Evolutionary conservation across 108 stramenopile species (phyloP), one percentile per base, ranked within the genome.

Genomic region (Cyclotella distinguenda): DNA sequence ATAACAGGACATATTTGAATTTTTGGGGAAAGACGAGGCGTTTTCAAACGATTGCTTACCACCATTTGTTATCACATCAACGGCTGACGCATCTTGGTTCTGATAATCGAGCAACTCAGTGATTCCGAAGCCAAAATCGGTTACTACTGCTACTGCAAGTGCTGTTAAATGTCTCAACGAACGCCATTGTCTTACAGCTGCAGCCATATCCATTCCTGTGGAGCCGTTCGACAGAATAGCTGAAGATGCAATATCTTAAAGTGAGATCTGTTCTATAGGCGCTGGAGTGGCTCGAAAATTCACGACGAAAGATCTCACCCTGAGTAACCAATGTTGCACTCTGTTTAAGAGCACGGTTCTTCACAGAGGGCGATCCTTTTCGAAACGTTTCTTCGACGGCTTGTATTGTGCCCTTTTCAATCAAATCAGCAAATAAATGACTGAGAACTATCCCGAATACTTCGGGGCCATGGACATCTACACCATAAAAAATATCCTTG

Each of bases 241-340:
- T 52, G 13, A n/a, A n/a, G n/a, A n/a, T n/a, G n/a, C n/a, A n/a
- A n/a, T n/a, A n/a, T n/a, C n/a, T n/a, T n/a, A n/a, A n/a, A n/a
- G n/a, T n/a, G n/a, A n/a, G n/a, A n/a, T n/a, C n/a, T n/a, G n/a
- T n/a, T n/a, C n/a, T n/a, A n/a, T n/a, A n/a, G n/a, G n/a, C n/a
- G n/a, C n/a, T n/a, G n/a, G n/a, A n/a, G n/a, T n/a, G n/a, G n/a
- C n/a, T n/a, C n/a, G n/a, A n/a, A n/a, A n/a, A n/a, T n/a, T n/a
- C n/a, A n/a, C n/a, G n/a, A n/a, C n/a, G n/a, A n/a, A n/a, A n/a
- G n/a, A 31, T 21, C 54, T 34, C 34, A 55, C 54, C 54, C 62
- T 87, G 78, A 9, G 87, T 89, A n/a, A 93, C 86, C 5, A 93
- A 56, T 53, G 64, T 76, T 6, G 92, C 92, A 46, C 85, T 86